Conservation (phyloP, 176 grass and related monocot genomes). For the Coix lacrymajobi region DNA sequence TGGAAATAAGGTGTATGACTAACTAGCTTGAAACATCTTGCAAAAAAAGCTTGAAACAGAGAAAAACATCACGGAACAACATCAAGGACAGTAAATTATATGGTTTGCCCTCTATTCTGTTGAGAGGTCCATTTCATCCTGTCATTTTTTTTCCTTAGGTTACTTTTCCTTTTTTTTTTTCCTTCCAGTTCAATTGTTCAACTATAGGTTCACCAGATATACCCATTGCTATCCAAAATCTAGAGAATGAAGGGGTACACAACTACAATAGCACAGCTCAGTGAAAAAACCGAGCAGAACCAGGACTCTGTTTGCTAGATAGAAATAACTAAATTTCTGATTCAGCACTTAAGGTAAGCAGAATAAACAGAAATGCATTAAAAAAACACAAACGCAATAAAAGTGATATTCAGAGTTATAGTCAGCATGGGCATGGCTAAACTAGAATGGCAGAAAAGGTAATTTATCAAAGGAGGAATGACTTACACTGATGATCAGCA, state of each 20-base stretch:
- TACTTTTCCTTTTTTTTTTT: neutral
- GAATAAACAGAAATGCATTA: conserved; percentile 11
- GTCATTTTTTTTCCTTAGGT: neutral
- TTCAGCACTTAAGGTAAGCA: neutral
- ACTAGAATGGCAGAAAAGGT: neutral
- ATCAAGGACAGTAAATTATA: conserved; percentile 9
- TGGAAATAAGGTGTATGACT: conserved; percentile 20
- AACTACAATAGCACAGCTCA: neutral
- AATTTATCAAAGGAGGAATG: neutral
- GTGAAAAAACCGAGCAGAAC: neutral
- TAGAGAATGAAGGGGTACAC: neutral
- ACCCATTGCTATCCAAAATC: neutral
- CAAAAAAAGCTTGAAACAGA: conserved; percentile 9
- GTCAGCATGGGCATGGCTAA: neutral
- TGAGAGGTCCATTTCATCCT: conserved; percentile 14
- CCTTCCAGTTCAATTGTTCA: neutral
- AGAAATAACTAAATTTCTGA: neutral
- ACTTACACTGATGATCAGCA: conserved; percentile 36
- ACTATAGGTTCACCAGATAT: conserved; percentile 20
- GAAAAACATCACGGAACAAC: conserved; percentile 20
- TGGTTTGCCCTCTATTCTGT: neutral
- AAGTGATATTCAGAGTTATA: neutral
- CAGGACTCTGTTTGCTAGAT: neutral
- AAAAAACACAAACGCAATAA: neutral
- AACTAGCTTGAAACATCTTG: conserved; percentile 22